A percentile compares a stretch with the other conserved stretches of the same genome.
Evolutionary conservation across 2,329 filamentous ascomycete genomes (phyloP).

Genomic region (Phialophora tarda): DNA sequence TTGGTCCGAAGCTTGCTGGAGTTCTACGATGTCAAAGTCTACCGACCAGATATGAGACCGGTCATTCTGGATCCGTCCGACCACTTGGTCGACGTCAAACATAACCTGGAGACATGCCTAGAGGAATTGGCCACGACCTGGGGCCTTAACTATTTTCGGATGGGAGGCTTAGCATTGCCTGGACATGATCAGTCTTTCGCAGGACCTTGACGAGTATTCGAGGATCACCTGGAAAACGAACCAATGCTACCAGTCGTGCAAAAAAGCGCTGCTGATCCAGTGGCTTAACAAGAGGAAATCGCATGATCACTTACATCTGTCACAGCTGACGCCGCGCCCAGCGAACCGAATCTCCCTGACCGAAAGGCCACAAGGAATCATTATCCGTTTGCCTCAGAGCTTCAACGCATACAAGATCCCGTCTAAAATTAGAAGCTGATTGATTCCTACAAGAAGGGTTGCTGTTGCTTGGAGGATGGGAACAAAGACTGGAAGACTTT

Average conservation of each 20-base stretch:
- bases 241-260: background rate
- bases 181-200: constrained; percentile 11
- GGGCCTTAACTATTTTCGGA: constrained; percentile 33
- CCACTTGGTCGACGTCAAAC: constrained; percentile 23
- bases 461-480: background rate
- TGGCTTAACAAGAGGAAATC: background rate
- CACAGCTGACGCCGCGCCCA: background rate
- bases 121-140: constrained; percentile 33
- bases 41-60: constrained; percentile 30
- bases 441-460: background rate
- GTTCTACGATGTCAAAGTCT: constrained; percentile 33
- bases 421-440: background rate
- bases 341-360: background rate
- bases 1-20: constrained; percentile 32
- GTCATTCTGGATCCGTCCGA: constrained; percentile 26
- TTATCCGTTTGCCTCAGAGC: background rate
- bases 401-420: background rate
- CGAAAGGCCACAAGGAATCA: background rate
- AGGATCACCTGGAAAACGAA: background rate
- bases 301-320: background rate
- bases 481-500: background rate
- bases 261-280: background rate
- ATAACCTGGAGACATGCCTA: constrained; percentile 33
- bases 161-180: constrained; percentile 31
- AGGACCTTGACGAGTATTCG: background rate